Base-by-base conservation (phyloP, 2,329 filamentous ascomycete genomes). In the Ophiostoma populinum region DNA sequence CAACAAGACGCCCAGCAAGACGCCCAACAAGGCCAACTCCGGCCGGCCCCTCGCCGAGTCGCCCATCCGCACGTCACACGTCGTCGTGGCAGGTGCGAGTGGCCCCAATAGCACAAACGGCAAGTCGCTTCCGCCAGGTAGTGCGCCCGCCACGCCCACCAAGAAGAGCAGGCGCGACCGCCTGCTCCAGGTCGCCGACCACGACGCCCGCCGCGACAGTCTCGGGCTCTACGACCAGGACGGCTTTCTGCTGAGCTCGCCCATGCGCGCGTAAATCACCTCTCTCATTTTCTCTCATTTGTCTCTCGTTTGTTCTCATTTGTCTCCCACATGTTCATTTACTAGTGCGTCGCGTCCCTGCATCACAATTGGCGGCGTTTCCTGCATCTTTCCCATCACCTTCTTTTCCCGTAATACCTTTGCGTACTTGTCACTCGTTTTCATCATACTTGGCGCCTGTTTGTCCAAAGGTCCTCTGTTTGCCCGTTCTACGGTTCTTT, bases 141-240 rank as follows among this genome's bases (percentile, higher is more conserved):
- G 12, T 16, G 25, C 25, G 20, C 35, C 36, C 15, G 21, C 27
- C 16, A 38, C 32, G 24, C 37, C 37, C 12, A n/a, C 32, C 32
- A 29, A 17, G 28, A 19, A 22, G 27, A 11, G 12, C 29, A 34
- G 13, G n/a, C 16, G 35, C 7, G 24, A 22, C 21, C 21, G 7
- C 11, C 21, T 11, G 21, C 21, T 7, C 6, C 21, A 22, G 11
- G 13, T 18, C n/a, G 24, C 18, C 16, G 20, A 22, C 21, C 13
- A 25, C 20, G 17, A 6, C 20, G 11, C 13, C 22, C 7, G 35
- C 24, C 32, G 41, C 1, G 58, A 61, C 15, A 63, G 56, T 22
- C 38, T 58, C 20, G 57, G 56, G 2, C 35, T 62, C 32, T 65
- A 65, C 40, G 60, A 64, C 39, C 47, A 52, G 32, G 57, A 64